Conservation (phyloP, 1,284 basidiomycete species). For the Lentinula novae-zelandiae region DNA sequence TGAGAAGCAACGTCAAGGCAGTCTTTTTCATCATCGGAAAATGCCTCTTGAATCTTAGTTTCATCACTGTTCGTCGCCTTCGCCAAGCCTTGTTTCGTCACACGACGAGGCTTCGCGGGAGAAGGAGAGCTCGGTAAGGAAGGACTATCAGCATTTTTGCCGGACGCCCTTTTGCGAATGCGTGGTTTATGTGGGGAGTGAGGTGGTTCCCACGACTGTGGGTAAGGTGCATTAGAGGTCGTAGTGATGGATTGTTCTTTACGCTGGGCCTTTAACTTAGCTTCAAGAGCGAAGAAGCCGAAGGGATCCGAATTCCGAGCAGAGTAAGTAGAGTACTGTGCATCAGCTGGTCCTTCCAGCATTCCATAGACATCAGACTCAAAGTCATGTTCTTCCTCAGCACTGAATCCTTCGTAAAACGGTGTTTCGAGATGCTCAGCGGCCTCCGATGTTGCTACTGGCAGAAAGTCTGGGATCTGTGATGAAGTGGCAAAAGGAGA, state of each 20-base stretch:
- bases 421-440: background rate
- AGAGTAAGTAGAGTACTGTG: slow-evolving; percentile 6
- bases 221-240: slow-evolving; percentile 13
- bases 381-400: slow-evolving; percentile 10
- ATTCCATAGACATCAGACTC: slow-evolving; percentile 7
- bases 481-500: slow-evolving; percentile 22
- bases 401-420: background rate
- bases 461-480: slow-evolving; percentile 7
- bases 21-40: slow-evolving; percentile 4
- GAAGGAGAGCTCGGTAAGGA: slow-evolving; percentile 34
- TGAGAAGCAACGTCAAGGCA: slow-evolving; percentile 10
- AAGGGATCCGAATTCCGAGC: slow-evolving; percentile 35
- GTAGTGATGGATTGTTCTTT: slow-evolving; percentile 10
- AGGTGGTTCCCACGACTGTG: slow-evolving; percentile 24
- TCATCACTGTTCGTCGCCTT: background rate
- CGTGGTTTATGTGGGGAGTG: slow-evolving; percentile 32
- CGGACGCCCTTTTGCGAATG: slow-evolving; percentile 1
- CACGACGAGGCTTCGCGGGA: slow-evolving; percentile 22
- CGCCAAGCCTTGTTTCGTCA: slow-evolving; percentile 1
- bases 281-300: slow-evolving; percentile 41
- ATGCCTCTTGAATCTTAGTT: slow-evolving; percentile 11
- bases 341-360: slow-evolving; percentile 5
- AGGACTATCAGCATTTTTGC: slow-evolving; percentile 16
- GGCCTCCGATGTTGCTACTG: slow-evolving; percentile 8
- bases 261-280: slow-evolving; percentile 34